Evolutionary conservation across 2,329 filamentous ascomycete genomes (phyloP).

Genomic region (Diaporthe ilicicola): DNA sequence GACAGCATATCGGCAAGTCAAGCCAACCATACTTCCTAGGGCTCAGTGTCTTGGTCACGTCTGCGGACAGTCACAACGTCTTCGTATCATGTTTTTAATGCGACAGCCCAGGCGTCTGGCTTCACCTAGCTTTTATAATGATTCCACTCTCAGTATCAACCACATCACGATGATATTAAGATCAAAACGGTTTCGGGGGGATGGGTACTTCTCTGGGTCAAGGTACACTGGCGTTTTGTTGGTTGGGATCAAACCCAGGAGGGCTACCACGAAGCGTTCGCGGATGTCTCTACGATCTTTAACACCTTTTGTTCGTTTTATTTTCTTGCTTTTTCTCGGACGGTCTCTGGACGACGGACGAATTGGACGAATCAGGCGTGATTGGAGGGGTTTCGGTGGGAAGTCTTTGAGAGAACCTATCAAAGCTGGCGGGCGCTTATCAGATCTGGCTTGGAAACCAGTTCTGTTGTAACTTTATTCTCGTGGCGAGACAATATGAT

Average conservation of each 20-base stretch:
- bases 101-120: constrained; percentile 17
- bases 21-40: not conserved
- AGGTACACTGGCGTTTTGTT: constrained; percentile 30
- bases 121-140: constrained; percentile 27
- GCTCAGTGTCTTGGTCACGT: not conserved
- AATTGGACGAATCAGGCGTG: constrained; percentile 5
- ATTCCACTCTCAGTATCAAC: constrained; percentile 24
- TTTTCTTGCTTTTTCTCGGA: constrained; percentile 4
- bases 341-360: constrained; percentile 19
- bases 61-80: not conserved
- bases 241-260: constrained; percentile 21
- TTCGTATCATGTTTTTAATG: constrained; percentile 24
- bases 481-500: constrained; percentile 10
- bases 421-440: not conserved
- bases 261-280: constrained; percentile 23
- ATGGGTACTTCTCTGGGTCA: not conserved
- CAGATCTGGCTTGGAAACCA: constrained; percentile 10
- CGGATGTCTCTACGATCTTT: constrained; percentile 29
- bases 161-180: constrained; percentile 9
- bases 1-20: not conserved
- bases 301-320: constrained; percentile 24
- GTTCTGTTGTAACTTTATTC: constrained; percentile 24
- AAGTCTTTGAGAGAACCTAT: not conserved
- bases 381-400: not conserved
- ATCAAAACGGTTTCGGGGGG: constrained; percentile 28